phyloP scores from a whole-genome alignment of 768 basidiomycete species.

The Suillus fuscotomentosus region DNA sequence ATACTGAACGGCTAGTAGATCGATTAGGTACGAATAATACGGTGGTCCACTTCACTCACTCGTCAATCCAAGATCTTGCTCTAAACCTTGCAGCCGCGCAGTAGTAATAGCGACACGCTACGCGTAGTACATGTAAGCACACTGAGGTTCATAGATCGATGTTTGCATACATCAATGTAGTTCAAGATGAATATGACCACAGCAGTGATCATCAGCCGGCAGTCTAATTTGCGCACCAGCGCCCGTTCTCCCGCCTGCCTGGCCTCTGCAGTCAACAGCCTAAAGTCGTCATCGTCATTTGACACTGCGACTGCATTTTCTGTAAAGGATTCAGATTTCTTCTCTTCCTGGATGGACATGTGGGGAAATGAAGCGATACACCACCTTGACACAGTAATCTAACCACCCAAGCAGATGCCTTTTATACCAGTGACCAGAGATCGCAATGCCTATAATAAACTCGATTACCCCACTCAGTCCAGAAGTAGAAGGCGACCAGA shows the following conservation, averaged over 20 bases:
- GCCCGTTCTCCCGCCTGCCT: conserved; percentile 19
- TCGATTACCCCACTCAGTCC: neutral
- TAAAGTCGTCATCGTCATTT: conserved; percentile 8
- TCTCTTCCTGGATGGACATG: conserved; percentile 11
- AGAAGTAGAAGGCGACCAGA: neutral
- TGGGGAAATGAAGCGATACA: neutral
- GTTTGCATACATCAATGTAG: conserved; percentile 22
- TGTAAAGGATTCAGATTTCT: conserved; percentile 10
- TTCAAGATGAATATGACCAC: conserved; percentile 26
- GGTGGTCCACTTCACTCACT: conserved; percentile 16
- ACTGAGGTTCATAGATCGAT: neutral
- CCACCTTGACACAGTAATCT: neutral
- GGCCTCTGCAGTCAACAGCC: conserved; percentile 10
- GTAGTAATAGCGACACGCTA: conserved; percentile 39
- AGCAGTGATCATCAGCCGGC: conserved; percentile 27
- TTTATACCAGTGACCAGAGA: conserved; percentile 2
- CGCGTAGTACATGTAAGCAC: neutral
- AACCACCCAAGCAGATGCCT: no score
- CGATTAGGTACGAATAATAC: neutral
- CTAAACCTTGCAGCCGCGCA: conserved; percentile 39
- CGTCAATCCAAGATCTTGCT: conserved; percentile 35
- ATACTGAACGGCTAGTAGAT: conserved; percentile 47
- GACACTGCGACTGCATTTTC: conserved; percentile 6
- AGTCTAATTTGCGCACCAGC: conserved; percentile 27
- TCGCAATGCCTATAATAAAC: neutral